A percentile compares a stretch with the other conserved stretches of the same genome.
These are phyloP conservation scores for Danielia oregonensis DNA, from an alignment of 805 yeast genomes.

Conservation along the genomic window DNA sequence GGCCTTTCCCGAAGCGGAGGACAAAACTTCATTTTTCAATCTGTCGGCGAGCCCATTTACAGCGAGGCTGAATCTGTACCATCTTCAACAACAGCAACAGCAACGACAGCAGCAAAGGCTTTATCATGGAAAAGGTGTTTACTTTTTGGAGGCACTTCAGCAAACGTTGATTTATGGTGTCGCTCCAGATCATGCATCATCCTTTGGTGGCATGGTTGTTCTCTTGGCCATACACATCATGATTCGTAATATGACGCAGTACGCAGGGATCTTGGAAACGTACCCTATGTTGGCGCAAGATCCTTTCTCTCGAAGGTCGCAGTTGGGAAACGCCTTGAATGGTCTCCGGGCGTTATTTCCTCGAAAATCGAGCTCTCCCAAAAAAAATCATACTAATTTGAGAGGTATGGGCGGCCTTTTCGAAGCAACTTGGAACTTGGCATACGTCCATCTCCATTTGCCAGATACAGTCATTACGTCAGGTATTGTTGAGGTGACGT, in stretches of 20 bases:
- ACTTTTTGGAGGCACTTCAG: constrained; percentile 1
- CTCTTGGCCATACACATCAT: constrained; percentile 1
- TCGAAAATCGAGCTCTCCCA: neutral
- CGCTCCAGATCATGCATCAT: neutral
- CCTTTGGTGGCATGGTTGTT: constrained; percentile 1
- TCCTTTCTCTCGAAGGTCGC: neutral
- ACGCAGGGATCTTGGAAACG: constrained; percentile 1
- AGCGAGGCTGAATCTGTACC: too few relatives aligned
- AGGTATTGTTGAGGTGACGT: neutral
- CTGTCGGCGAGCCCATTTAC: too few relatives aligned
- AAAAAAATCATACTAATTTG: neutral
- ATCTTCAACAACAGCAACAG: too few relatives aligned
- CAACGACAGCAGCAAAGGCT: too few relatives aligned
- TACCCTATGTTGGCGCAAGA: neutral
- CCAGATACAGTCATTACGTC: constrained; percentile 1
- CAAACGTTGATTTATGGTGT: neutral
- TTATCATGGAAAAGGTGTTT: too few relatives aligned
- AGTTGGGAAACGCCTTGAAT: constrained; percentile 1
- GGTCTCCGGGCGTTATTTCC: constrained; percentile 1
- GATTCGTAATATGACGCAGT: constrained; percentile 1
- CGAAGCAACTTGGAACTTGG: neutral
- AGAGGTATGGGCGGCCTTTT: neutral
- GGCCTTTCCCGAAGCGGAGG: too few relatives aligned
- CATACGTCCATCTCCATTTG: constrained; percentile 1
- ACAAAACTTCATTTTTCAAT: too few relatives aligned